These are phyloP conservation scores for Wallacemonas sp. DNA, from an alignment of 208 protist genomes.

Conservation along the genomic window DNA sequence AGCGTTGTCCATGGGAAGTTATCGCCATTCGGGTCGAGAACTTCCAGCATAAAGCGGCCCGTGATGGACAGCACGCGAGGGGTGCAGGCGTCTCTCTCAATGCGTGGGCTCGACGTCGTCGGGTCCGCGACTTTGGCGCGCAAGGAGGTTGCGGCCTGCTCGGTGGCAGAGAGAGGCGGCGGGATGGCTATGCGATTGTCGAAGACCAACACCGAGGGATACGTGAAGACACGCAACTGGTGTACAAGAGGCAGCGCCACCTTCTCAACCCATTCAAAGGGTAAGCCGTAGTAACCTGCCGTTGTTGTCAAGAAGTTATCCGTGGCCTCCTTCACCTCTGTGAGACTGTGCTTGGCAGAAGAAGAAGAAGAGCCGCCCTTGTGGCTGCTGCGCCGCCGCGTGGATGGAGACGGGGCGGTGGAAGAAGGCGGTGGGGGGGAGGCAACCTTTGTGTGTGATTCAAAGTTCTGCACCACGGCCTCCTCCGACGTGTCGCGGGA, in stretches of 20 bases:
- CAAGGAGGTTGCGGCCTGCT: too few relatives aligned
- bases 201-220: constrained; percentile 47
- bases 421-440: not conserved
- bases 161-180: not conserved
- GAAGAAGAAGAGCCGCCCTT: too few relatives aligned
- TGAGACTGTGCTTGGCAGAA: too few relatives aligned
- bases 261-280: constrained; percentile 27
- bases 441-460: not conserved
- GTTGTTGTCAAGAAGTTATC: not conserved
- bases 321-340: not conserved
- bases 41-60: constrained; percentile 49
- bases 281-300: constrained; percentile 31
- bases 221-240: constrained; percentile 48
- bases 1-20: constrained; percentile 36
- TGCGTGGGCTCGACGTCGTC: too few relatives aligned
- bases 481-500: constrained; percentile 12
- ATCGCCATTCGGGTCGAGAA: constrained; percentile 22
- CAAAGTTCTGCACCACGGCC: constrained; percentile 6
- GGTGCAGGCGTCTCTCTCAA: constrained; percentile 20
- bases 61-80: constrained; percentile 29
- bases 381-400: not conserved
- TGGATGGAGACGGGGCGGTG: not conserved
- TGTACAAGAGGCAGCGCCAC: constrained; percentile 40
- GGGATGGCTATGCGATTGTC: constrained; percentile 20
- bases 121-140: not conserved